Percentiles rank a stretch among this genome's conserved stretches.
These are phyloP conservation scores for Phytopythium delawarense DNA, from an alignment of 352 stramenopile genomes.

Conservation along the genomic window DNA sequence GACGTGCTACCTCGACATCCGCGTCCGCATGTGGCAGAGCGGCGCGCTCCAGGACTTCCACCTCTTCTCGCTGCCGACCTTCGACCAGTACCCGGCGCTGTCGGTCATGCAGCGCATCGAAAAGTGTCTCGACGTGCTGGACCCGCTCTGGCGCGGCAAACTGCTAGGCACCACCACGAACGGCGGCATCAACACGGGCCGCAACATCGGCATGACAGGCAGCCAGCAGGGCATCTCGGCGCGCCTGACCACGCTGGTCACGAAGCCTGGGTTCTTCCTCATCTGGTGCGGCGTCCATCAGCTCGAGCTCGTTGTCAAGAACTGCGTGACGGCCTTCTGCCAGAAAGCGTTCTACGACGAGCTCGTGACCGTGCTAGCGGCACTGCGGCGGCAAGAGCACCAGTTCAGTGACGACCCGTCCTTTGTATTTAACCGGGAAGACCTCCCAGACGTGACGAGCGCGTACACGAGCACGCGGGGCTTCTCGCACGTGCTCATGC, in stretches of 20 bases:
- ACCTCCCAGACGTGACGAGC: slow-evolving; percentile 36
- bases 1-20: slow-evolving; percentile 53
- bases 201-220: slow-evolving; percentile 35
- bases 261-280: slow-evolving; percentile 45
- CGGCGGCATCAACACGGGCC: slow-evolving; percentile 34
- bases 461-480: slow-evolving; percentile 25
- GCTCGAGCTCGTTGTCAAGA: slow-evolving; percentile 57
- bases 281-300: slow-evolving; percentile 60
- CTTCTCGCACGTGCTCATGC: slow-evolving; percentile 39
- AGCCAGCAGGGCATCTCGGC: slow-evolving; percentile 42
- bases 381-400: slow-evolving; percentile 20
- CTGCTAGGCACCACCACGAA: slow-evolving; percentile 46
- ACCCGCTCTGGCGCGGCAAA: slow-evolving; percentile 47
- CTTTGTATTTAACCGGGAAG: slow-evolving; percentile 16
- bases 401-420: slow-evolving; percentile 12
- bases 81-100: slow-evolving; percentile 34
- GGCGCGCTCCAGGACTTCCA: slow-evolving; percentile 51
- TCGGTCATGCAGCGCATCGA: slow-evolving; percentile 32
- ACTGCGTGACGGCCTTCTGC: slow-evolving; percentile 38
- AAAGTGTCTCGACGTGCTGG: slow-evolving; percentile 40
- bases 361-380: slow-evolving; percentile 36
- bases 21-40: slow-evolving; percentile 52
- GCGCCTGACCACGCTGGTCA: slow-evolving; percentile 36
- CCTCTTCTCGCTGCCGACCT: slow-evolving; percentile 38
- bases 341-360: slow-evolving; percentile 51